Evolutionary conservation across 1,284 basidiomycete genomes (phyloP).

Genomic region (Ceraceosorus bombacis): DNA sequence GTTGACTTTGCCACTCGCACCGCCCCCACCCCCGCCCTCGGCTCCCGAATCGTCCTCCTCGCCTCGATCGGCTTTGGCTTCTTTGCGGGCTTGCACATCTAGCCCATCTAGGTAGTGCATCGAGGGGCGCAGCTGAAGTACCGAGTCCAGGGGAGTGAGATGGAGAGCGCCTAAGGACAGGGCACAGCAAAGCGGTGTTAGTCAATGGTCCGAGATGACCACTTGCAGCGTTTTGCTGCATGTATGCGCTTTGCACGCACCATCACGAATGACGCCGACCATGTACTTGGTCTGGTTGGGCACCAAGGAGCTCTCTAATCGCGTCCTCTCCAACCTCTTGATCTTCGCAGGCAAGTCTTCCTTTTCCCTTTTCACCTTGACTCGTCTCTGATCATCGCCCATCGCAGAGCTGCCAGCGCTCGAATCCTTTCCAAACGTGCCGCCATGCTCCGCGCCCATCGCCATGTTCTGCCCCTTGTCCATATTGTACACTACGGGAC

Average conservation of each 20-base stretch:
- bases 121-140: constrained; percentile 42
- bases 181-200: constrained; percentile 1
- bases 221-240: background rate
- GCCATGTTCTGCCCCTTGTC: constrained; percentile 36
- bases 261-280: constrained; percentile 40
- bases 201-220: background rate
- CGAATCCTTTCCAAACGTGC: constrained; percentile 8
- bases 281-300: constrained; percentile 43
- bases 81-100: constrained; percentile 29
- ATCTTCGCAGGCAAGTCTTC: constrained; percentile 13
- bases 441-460: constrained; percentile 14
- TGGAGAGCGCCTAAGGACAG: constrained; percentile 29
- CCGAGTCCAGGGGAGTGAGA: constrained; percentile 35
- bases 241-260: constrained; percentile 2
- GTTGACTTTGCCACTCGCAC: background rate
- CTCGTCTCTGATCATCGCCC: too few relatives aligned
- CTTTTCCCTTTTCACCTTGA: constrained; percentile 14
- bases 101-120: constrained; percentile 45
- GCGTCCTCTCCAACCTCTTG: constrained; percentile 38
- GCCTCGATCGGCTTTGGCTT: constrained; percentile 22
- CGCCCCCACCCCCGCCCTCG: constrained; percentile 20
- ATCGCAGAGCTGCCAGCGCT: background rate
- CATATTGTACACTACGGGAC: constrained; percentile 39
- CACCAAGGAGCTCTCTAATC: constrained; percentile 37
- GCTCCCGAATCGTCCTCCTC: constrained; percentile 26